phyloP scores from a whole-genome alignment of 441 rosid species.

The Erysimum pusillum region DNA sequence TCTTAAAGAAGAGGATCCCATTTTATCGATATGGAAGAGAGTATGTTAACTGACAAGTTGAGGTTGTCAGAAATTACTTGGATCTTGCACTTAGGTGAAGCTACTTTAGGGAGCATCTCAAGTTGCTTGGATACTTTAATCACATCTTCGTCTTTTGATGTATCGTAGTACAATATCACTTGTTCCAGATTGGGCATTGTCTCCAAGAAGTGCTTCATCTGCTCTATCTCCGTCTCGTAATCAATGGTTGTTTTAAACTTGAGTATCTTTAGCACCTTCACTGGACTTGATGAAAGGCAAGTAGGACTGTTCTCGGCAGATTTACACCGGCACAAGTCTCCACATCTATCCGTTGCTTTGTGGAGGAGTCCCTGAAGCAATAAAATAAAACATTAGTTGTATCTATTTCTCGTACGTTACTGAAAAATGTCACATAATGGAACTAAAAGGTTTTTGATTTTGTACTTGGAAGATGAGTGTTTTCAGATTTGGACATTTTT shows the following conservation, averaged over 20 bases:
- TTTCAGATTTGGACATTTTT: slow-evolving; percentile 27
- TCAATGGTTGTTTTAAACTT: neutral
- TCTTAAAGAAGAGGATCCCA: neutral
- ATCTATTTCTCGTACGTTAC: neutral
- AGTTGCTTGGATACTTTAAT: slow-evolving; percentile 16
- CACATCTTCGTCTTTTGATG: neutral
- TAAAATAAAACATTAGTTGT: neutral
- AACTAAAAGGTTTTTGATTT: neutral
- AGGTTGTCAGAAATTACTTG: slow-evolving; percentile 7
- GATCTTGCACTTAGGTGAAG: slow-evolving; percentile 31
- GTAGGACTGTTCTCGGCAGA: neutral
- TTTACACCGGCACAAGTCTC: slow-evolving; percentile 15
- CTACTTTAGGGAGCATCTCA: neutral
- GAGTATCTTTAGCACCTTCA: slow-evolving; percentile 27
- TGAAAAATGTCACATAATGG: neutral
- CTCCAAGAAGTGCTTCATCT: slow-evolving; percentile 11
- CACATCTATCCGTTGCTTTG: neutral
- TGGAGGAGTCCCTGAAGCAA: slow-evolving; percentile 22
- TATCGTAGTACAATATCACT: neutral
- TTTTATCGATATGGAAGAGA: neutral
- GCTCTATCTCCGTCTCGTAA: neutral
- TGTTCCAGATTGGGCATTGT: slow-evolving; percentile 30
- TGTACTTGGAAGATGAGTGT: slow-evolving; percentile 26
- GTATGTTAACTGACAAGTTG: neutral
- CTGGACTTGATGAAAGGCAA: slow-evolving; percentile 31